phyloP scores from a whole-genome alignment of 495 filamentous ascomycete genomes.

The Cetradonia linearis region DNA sequence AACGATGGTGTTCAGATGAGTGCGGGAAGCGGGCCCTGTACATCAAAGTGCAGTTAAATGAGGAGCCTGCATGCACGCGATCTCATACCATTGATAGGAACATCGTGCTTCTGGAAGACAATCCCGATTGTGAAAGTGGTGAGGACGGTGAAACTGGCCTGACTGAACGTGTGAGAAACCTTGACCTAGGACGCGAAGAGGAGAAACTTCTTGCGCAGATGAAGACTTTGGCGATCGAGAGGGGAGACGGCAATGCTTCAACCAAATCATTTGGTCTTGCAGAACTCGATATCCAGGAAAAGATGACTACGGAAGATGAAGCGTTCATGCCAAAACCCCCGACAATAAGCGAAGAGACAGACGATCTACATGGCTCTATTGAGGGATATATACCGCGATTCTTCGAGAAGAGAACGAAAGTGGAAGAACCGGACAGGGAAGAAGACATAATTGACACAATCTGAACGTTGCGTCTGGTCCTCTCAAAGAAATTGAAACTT shows the following conservation, averaged over 20 bases:
- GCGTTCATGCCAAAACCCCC: constrained; percentile 19
- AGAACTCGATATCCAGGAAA: constrained; percentile 35
- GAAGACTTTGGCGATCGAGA: constrained; percentile 39
- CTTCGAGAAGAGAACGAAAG: constrained; percentile 3
- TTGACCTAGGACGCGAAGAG: constrained; percentile 24
- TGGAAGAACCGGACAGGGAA: constrained; percentile 19
- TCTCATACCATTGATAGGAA: constrained; percentile 36
- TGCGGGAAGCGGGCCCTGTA: constrained; percentile 74
- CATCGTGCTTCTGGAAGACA: constrained; percentile 49
- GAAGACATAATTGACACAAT: constrained; percentile 34
- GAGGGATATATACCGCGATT: constrained; percentile 16
- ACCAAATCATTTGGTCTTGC: constrained; percentile 30
- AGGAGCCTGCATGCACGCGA: constrained; percentile 68
- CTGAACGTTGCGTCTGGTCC: constrained; percentile 13
- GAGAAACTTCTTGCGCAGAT: constrained; percentile 21
- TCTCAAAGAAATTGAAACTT: background rate
- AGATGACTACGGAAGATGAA: constrained; percentile 28
- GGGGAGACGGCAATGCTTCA: constrained; percentile 33
- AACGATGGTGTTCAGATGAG: constrained; percentile 76
- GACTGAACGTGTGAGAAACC: constrained; percentile 27
- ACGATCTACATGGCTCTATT: constrained; percentile 1
- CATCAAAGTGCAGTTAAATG: constrained; percentile 73
- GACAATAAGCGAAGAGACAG: background rate
- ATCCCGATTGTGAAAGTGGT: constrained; percentile 24
- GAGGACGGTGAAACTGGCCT: constrained; percentile 16